Evolutionary conservation across 2,329 filamentous ascomycete genomes (phyloP).

Genomic region (Zymoseptoria tritici): DNA sequence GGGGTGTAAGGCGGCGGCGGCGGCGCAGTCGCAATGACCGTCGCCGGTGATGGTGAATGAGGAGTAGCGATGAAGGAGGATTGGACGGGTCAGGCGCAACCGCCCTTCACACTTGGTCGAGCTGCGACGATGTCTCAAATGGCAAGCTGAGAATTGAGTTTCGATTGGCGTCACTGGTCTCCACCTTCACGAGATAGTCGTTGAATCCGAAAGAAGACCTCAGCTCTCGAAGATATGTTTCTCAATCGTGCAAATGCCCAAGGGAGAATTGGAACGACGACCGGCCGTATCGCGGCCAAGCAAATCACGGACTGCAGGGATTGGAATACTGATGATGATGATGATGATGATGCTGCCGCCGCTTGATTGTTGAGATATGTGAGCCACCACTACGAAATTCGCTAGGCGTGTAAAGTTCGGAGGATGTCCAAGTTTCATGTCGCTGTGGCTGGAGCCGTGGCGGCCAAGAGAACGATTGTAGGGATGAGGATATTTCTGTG

Average conservation of each 20-base stretch:
- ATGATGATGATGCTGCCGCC: background rate
- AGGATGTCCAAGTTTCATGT: background rate
- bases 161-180: background rate
- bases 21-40: background rate
- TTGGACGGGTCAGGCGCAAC: background rate
- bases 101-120: background rate
- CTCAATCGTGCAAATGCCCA: background rate
- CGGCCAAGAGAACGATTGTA: background rate
- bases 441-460: no score
- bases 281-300: background rate
- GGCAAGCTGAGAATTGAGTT: background rate
- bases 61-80: background rate
- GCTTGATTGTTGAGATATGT: background rate
- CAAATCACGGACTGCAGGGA: background rate
- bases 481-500: background rate
- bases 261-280: background rate
- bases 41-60: background rate
- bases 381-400: background rate
- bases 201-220: background rate
- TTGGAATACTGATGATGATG: background rate
- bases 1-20: background rate
- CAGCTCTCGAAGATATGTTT: background rate
- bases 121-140: background rate
- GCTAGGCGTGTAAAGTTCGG: background rate
- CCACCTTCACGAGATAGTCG: background rate